These are phyloP conservation scores for Picea engelmannii DNA, from an alignment of 83 land plant genomes.

Conservation along the genomic window DNA sequence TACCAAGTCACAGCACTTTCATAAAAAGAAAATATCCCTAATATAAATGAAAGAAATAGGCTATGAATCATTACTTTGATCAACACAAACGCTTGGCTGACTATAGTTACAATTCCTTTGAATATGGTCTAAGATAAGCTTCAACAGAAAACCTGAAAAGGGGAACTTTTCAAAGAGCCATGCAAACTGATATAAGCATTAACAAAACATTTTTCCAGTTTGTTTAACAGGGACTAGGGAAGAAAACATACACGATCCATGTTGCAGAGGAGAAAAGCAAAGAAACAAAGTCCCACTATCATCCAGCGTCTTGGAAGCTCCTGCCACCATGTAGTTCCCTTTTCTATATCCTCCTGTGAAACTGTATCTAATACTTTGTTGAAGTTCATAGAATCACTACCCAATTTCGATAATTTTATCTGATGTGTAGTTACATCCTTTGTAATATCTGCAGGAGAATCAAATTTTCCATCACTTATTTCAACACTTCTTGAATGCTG, in stretches of 20 bases:
- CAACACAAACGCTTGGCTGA: background rate
- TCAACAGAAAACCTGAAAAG: background rate
- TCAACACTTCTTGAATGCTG: slow-evolving; percentile 19
- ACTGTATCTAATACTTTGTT: slow-evolving; percentile 26
- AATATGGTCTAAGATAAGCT: background rate
- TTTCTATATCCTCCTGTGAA: slow-evolving; percentile 20
- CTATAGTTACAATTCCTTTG: background rate
- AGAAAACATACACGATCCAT: slow-evolving; percentile 90
- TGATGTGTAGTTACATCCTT: slow-evolving; percentile 44
- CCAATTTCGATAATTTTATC: slow-evolving; percentile 26
- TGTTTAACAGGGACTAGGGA: background rate
- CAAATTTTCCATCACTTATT: background rate
- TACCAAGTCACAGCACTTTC: too few relatives aligned
- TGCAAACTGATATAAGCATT: background rate
- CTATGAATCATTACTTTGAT: background rate
- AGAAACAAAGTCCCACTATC: slow-evolving; percentile 91
- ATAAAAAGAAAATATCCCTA: too few relatives aligned
- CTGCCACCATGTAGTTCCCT: slow-evolving; percentile 55
- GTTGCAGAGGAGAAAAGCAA: slow-evolving; percentile 96
- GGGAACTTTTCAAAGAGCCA: background rate
- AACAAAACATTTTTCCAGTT: background rate
- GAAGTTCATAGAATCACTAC: slow-evolving; percentile 26
- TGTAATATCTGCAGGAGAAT: slow-evolving; percentile 17
- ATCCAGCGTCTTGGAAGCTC: slow-evolving; percentile 87
- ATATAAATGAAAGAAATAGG: background rate